Percentiles rank a stretch among this genome's conserved stretches.
Evolutionary conservation across 768 basidiomycete genomes (phyloP).

Genomic region (Hortiboletus campestris): DNA sequence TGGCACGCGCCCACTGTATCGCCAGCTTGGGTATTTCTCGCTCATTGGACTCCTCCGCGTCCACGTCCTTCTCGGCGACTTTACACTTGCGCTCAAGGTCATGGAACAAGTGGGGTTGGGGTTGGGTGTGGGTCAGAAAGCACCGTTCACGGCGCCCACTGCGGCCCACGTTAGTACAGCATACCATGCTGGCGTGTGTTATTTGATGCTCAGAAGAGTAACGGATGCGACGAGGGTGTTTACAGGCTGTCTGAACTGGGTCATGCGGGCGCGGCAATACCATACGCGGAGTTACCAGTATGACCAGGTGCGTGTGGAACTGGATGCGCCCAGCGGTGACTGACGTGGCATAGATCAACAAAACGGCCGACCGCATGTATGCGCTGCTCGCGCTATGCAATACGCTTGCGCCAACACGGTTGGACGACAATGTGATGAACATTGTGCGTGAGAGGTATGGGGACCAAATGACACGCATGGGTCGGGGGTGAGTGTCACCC

Average conservation of each 20-base stretch:
- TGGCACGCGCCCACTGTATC: slow-evolving; percentile 84
- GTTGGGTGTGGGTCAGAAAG: slow-evolving; percentile 88
- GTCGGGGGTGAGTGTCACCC: slow-evolving; percentile 61
- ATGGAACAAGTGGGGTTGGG: slow-evolving; percentile 93
- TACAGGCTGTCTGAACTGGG: slow-evolving; percentile 90
- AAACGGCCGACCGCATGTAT: slow-evolving; percentile 98
- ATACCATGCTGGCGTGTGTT: slow-evolving; percentile 97
- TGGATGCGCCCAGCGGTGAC: neutral
- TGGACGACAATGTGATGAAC: slow-evolving; percentile 94
- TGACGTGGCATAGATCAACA: slow-evolving; percentile 68
- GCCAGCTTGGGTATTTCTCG: slow-evolving; percentile 96
- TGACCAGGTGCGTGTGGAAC: slow-evolving; percentile 63
- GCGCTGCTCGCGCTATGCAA: slow-evolving; percentile 93
- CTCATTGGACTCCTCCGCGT: slow-evolving; percentile 94
- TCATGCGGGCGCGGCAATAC: slow-evolving; percentile 93
- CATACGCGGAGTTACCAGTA: slow-evolving; percentile 97
- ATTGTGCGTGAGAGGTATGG: slow-evolving; percentile 90
- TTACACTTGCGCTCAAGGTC: slow-evolving; percentile 89
- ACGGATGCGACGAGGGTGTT: slow-evolving; percentile 95
- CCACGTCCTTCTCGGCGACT: slow-evolving; percentile 94
- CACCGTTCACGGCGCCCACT: slow-evolving; percentile 90
- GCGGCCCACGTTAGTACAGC: slow-evolving; percentile 95
- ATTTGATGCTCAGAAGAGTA: slow-evolving; percentile 91
- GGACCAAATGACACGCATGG: slow-evolving; percentile 88
- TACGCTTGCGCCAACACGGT: slow-evolving; percentile 84